Percentiles rank a stretch among this genome's conserved stretches.
Evolutionary conservation across 768 basidiomycete species (phyloP).

Genomic region (Psilocybe subaeruginosa): DNA sequence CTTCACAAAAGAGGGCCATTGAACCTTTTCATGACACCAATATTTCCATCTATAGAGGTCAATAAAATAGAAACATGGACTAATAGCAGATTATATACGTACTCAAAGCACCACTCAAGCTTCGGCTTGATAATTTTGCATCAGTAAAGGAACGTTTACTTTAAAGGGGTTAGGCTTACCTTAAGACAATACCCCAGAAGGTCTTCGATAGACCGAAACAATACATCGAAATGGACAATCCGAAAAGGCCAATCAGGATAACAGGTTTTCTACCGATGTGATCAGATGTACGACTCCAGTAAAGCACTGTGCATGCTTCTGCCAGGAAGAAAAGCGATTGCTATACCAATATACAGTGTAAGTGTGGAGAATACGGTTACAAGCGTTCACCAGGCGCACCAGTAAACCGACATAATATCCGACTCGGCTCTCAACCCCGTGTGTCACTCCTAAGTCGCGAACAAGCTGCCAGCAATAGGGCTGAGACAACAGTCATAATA

Average conservation of each 20-base stretch:
- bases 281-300: conserved; percentile 79
- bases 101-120: conserved; percentile 73
- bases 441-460: conserved; percentile 66
- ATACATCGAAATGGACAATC: conserved; percentile 70
- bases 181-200: conserved; percentile 64
- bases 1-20: background rate
- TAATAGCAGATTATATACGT: conserved; percentile 23
- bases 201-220: conserved; percentile 74
- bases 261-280: conserved; percentile 76
- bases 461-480: conserved; percentile 46
- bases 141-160: background rate
- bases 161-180: conserved; percentile 25
- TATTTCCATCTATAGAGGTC: conserved; percentile 48
- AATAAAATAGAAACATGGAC: background rate
- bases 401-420: conserved; percentile 81
- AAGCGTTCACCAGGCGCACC: conserved; percentile 36
- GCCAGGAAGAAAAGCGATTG: conserved; percentile 80
- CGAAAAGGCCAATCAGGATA: conserved; percentile 65
- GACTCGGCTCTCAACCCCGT: conserved; percentile 70
- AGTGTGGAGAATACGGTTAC: background rate
- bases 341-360: conserved; percentile 34
- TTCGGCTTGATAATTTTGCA: conserved; percentile 46
- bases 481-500: background rate
- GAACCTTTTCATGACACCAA: conserved; percentile 66
- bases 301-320: conserved; percentile 71